These are phyloP conservation scores for Lachnellula hyalina DNA, from an alignment of 2,329 filamentous ascomycete genomes.

Conservation along the genomic window DNA sequence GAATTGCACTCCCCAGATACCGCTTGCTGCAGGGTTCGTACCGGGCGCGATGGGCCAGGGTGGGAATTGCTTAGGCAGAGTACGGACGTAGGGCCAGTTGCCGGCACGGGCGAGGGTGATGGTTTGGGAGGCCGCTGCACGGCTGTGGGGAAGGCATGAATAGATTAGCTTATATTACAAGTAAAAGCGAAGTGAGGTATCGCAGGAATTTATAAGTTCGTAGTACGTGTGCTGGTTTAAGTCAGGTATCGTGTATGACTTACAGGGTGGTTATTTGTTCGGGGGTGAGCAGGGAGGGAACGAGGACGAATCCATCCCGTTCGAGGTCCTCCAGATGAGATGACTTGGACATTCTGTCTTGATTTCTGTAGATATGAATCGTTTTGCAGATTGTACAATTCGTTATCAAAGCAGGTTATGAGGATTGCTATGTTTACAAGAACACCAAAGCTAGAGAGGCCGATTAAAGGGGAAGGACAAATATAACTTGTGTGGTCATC, in stretches of 20 bases:
- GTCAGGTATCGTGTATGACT: too few species aligned
- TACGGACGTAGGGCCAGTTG: slow-evolving; percentile 75
- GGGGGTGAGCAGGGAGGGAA: slow-evolving; percentile 58
- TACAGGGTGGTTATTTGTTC: slow-evolving; percentile 49
- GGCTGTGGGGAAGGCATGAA: slow-evolving; percentile 25
- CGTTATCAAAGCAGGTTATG: background rate
- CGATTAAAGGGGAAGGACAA: background rate
- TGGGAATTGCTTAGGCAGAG: slow-evolving; percentile 84
- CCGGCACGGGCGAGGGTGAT: slow-evolving; percentile 61
- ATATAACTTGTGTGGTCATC: background rate
- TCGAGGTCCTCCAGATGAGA: slow-evolving; percentile 42
- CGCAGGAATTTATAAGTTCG: too few species aligned
- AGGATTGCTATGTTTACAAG: too few species aligned
- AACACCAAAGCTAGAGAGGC: background rate
- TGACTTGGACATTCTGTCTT: slow-evolving; percentile 15
- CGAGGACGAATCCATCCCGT: slow-evolving; percentile 69
- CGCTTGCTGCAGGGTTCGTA: slow-evolving; percentile 42
- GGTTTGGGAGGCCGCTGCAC: slow-evolving; percentile 51
- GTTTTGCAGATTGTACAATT: background rate
- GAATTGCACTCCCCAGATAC: slow-evolving; percentile 89
- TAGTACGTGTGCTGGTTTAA: too few species aligned
- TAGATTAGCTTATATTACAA: too few species aligned
- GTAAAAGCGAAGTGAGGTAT: too few species aligned
- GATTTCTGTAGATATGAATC: background rate
- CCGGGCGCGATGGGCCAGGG: slow-evolving; percentile 59